A percentile compares a stretch with the other conserved stretches of the same genome.
Conservation (phyloP, 345 rosid species). For the Eucalyptus decipiens region DNA sequence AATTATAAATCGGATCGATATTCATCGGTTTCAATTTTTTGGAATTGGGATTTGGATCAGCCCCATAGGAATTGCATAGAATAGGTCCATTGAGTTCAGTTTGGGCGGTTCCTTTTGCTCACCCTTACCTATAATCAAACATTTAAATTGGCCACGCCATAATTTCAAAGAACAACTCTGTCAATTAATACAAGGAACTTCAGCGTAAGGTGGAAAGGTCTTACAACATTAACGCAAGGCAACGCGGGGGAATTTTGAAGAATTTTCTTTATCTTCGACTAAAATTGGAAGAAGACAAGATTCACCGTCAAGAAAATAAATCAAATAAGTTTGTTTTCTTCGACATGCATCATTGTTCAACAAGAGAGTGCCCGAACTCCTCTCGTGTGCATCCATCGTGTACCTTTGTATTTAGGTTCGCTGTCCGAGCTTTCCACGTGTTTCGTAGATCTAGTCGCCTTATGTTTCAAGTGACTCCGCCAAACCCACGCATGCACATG, state of each 20-base stretch:
- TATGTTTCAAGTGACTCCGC: background rate
- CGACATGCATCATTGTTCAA: background rate
- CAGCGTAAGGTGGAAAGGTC: background rate
- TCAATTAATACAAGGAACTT: background rate
- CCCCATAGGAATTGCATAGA: rapidly evolving
- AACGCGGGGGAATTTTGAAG: background rate
- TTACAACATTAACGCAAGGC: background rate
- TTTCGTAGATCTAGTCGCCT: background rate
- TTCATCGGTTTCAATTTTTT: too few relatives aligned
- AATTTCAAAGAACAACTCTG: background rate
- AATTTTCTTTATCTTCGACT: background rate
- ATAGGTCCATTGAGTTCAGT: rapidly evolving
- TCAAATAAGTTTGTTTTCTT: background rate
- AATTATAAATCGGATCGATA: rapidly evolving
- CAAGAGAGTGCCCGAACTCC: background rate
- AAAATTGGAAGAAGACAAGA: background rate
- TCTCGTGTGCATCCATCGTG: background rate
- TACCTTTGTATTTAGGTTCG: background rate
- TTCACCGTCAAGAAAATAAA: background rate
- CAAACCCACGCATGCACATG: background rate
- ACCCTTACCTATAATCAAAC: background rate
- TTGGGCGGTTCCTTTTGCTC: too few relatives aligned
- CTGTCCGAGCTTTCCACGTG: background rate
- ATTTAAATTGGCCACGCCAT: background rate
- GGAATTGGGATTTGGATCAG: too few relatives aligned